Evolutionary conservation across 2,329 filamentous ascomycete species (phyloP), one percentile per base, ranked within the genome.

Genomic region (Lachnellula arida): DNA sequence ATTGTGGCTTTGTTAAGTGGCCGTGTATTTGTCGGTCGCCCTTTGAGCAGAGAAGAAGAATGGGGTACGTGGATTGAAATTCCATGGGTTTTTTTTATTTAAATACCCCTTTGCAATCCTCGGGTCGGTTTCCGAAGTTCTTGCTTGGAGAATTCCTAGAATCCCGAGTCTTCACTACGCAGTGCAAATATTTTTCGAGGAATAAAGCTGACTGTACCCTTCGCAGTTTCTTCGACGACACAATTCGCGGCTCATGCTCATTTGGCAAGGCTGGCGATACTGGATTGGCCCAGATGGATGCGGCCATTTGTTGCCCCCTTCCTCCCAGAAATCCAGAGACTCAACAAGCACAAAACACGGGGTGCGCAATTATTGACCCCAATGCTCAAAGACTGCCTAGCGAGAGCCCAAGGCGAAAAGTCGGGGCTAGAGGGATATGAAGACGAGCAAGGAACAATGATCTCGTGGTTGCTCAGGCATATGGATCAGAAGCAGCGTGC

Each of bases 1-100:
- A 69, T 76, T 34, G 69, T 78, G 2, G 71, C 75, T 4, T 62
- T 71, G 2, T 60, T 75, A 12, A 72, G 71, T 37, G 78, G 64
- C 3, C 53, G 66, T 6, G 59, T 64, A 1, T 67, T 67, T 25
- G 66, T 67, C 25, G 64, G 65, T 2, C 49, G 49, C 2, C 63
- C 62, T 1, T 39, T 67, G 3, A 64, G 63, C 25, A 44, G 66
- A 6, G 57, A 67, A 0, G 61, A 67, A 23, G 62, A 67, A 28
- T 68, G 63, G 64, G 53, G 12, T 32, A 22, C n/a, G 28, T 22
- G 42, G 11, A 44, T 19, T 44, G 5, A 23, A 44, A 25, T 44
- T 22, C 5, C 42, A 19, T 44, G 17, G 9, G 17, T 42, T 6
- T n/a, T 42, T 42, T 42, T 5, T n/a, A 32, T 32, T 11, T 32